Percentiles rank a stretch among this genome's conserved stretches.
Evolutionary conservation across 169 alveolate species (phyloP).

Genomic region (Eimeria falciformis): DNA sequence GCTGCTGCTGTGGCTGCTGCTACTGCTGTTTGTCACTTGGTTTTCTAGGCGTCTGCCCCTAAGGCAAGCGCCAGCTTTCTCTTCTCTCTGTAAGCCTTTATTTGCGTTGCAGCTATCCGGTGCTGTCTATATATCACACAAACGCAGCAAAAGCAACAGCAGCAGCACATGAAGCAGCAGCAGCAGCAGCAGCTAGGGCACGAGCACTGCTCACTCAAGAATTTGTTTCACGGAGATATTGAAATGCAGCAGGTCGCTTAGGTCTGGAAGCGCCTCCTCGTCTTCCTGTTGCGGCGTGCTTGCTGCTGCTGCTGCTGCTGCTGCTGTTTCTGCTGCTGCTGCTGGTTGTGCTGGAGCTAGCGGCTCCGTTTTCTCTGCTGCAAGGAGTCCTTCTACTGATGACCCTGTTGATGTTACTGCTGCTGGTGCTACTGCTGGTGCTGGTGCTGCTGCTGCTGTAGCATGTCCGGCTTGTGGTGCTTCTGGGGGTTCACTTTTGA

Average conservation of each 20-base stretch:
- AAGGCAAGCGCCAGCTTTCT: slow-evolving; percentile 25
- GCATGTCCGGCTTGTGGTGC: not conserved
- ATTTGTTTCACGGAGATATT: slow-evolving; percentile 31
- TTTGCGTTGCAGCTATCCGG: slow-evolving; percentile 53
- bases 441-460: not conserved
- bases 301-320: not conserved
- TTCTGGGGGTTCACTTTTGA: not conserved
- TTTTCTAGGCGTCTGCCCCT: not conserved
- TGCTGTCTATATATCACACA: slow-evolving; percentile 37
- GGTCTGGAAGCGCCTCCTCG: slow-evolving; percentile 33
- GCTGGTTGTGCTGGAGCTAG: not conserved
- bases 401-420: not conserved
- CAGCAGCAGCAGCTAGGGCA: not conserved
- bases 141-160: not conserved
- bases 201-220: slow-evolving; percentile 18
- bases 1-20: slow-evolving; percentile 3
- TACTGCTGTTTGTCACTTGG: slow-evolving; percentile 2
- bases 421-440: not conserved
- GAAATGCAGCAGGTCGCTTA: slow-evolving; percentile 44
- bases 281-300: not conserved
- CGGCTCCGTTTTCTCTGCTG: no score
- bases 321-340: slow-evolving; percentile 7
- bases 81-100: slow-evolving; percentile 53
- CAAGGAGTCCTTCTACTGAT: no score
- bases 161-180: not conserved